Percentiles rank a stretch among this genome's conserved stretches.
Conservation (phyloP, 192 early-diverging fungal genomes). For the Backusella sp. region DNA sequence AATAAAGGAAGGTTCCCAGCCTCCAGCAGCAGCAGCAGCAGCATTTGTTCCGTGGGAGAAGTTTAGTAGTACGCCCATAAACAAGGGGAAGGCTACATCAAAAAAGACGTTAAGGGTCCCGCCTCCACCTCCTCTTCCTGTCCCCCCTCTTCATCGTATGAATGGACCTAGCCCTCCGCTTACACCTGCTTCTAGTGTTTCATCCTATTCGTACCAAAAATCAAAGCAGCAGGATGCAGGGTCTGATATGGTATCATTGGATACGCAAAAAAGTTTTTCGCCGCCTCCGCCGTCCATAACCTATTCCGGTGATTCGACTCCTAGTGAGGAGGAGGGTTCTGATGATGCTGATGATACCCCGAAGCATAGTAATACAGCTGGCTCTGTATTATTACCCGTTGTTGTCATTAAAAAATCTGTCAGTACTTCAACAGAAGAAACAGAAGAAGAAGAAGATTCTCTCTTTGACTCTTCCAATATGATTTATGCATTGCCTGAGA, state of each 20-base stretch:
- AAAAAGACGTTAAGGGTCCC: slow-evolving; percentile 4
- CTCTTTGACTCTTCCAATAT: background rate
- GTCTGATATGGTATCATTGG: background rate
- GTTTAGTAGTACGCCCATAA: background rate
- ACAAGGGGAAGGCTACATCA: background rate
- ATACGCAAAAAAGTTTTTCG: background rate
- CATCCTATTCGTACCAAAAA: slow-evolving; percentile 2
- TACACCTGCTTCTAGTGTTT: slow-evolving; percentile 17
- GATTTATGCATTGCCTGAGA: background rate
- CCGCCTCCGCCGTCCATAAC: background rate
- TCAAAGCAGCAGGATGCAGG: slow-evolving; percentile 7
- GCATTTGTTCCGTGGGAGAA: background rate
- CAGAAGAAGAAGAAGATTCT: background rate
- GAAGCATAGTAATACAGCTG: slow-evolving; percentile 14
- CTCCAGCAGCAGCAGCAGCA: background rate
- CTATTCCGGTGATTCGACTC: background rate
- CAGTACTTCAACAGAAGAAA: background rate
- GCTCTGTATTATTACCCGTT: background rate
- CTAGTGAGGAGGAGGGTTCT: background rate
- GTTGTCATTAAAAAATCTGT: background rate
- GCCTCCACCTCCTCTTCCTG: background rate
- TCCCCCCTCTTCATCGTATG: background rate
- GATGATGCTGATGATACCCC: background rate
- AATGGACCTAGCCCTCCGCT: slow-evolving; percentile 7
- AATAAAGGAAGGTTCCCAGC: slow-evolving; percentile 18